Percentiles rank a stretch among this genome's conserved stretches.
Conservation (phyloP, 257 asterid species). For the Solanum bukasovii region DNA sequence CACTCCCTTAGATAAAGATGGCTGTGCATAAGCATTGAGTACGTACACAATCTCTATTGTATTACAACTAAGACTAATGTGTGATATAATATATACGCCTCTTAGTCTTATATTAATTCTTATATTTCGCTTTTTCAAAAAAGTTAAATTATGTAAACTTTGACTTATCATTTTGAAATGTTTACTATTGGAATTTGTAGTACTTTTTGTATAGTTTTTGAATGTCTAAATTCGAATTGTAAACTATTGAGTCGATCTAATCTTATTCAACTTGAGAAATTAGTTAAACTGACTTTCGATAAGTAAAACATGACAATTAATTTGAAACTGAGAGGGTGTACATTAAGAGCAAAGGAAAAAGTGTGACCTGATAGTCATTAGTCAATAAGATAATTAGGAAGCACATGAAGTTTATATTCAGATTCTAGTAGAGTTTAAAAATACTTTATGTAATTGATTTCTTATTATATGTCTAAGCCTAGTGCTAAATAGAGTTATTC, state of each 20-base stretch:
- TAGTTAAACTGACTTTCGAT: accelerated
- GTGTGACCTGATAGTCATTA: background rate
- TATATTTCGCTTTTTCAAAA: background rate
- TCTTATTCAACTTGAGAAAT: background rate
- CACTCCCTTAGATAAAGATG: background rate
- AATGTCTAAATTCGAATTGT: background rate
- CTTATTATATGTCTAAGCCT: background rate
- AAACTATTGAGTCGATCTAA: background rate
- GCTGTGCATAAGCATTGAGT: background rate
- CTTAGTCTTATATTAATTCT: background rate
- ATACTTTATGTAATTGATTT: background rate
- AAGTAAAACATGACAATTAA: background rate
- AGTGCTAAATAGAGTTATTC: background rate
- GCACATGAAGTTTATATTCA: background rate
- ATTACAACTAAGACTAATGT: background rate
- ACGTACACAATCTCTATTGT: background rate
- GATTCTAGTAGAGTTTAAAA: background rate
- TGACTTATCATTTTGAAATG: background rate
- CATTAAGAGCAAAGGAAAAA: background rate
- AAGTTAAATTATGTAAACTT: background rate
- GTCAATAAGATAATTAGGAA: background rate
- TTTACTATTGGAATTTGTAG: too few relatives aligned
- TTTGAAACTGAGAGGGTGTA: background rate
- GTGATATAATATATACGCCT: background rate
- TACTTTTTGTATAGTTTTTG: background rate